phyloP scores from a whole-genome alignment of 2,329 filamentous ascomycete genomes.

The Sphaerulina vaccinii region DNA sequence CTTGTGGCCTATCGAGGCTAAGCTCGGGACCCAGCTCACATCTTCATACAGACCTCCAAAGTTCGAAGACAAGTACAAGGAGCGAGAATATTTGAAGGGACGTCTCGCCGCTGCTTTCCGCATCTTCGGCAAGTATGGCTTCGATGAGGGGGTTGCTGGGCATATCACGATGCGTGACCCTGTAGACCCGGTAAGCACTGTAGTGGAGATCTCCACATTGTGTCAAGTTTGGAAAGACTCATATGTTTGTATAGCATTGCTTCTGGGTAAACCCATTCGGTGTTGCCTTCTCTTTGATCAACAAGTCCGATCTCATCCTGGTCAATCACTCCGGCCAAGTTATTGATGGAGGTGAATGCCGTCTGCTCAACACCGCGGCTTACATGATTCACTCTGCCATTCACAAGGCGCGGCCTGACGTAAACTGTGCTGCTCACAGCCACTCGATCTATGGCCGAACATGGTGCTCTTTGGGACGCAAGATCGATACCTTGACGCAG shows the following conservation, averaged over 20 bases:
- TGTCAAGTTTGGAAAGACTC: neutral
- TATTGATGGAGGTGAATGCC: constrained; percentile 42
- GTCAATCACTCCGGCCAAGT: constrained; percentile 46
- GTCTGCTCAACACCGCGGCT: constrained; percentile 46
- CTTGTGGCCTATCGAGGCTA: neutral
- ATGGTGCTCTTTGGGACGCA: constrained; percentile 44
- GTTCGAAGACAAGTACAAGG: constrained; percentile 40
- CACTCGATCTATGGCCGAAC: constrained; percentile 48
- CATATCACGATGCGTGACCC: constrained; percentile 46
- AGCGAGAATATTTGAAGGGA: constrained; percentile 45
- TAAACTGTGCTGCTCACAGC: constrained; percentile 47
- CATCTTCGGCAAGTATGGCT: constrained; percentile 45
- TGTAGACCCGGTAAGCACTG: constrained; percentile 23
- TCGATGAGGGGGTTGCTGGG: constrained; percentile 43
- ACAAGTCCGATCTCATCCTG: constrained; percentile 48
- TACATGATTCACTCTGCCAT: constrained; percentile 49
- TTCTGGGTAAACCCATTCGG: constrained; percentile 45
- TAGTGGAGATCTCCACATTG: neutral
- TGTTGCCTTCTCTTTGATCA: constrained; percentile 45
- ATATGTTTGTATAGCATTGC: constrained; percentile 13
- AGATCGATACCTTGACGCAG: constrained; percentile 48
- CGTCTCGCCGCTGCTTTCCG: constrained; percentile 48
- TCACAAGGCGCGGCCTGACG: constrained; percentile 45
- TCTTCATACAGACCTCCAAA: constrained; percentile 27
- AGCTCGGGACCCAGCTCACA: neutral